Percentiles rank a stretch among this genome's conserved stretches.
These are phyloP conservation scores for Kodamaea derodonti DNA, from an alignment of 1,139 yeast genomes.

Conservation along the genomic window DNA sequence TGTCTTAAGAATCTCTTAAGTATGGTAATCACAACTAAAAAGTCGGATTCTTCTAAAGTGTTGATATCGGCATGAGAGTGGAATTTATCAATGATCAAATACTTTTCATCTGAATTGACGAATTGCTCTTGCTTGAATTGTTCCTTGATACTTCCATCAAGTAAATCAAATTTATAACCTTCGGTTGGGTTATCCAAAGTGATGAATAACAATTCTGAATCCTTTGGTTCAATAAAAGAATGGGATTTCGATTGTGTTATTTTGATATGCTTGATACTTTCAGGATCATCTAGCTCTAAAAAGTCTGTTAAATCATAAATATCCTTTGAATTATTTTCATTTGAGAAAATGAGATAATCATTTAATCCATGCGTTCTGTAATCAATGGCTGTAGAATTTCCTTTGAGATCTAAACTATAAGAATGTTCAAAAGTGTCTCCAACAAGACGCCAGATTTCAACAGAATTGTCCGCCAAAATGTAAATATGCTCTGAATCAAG, in stretches of 20 bases:
- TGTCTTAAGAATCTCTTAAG: conserved; percentile 31
- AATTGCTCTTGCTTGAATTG: conserved; percentile 7
- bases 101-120: conserved; percentile 6
- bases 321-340: conserved; percentile 11
- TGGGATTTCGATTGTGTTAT: conserved; percentile 2
- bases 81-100: conserved; percentile 28
- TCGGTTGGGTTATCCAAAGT: conserved; percentile 4
- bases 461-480: not conserved
- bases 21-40: conserved; percentile 17
- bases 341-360: conserved; percentile 15
- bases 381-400: conserved; percentile 5
- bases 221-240: conserved; percentile 9
- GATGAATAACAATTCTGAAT: conserved; percentile 7
- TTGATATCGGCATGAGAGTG: conserved; percentile 26
- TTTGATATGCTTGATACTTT: conserved; percentile 13
- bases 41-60: conserved; percentile 19
- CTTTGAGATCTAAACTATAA: conserved; percentile 3
- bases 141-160: conserved; percentile 10
- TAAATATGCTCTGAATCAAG: not conserved
- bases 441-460: conserved; percentile 8
- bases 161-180: conserved; percentile 10
- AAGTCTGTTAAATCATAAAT: conserved; percentile 30
- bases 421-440: conserved; percentile 5
- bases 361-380: conserved; percentile 15
- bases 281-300: conserved; percentile 18